phyloP scores from a whole-genome alignment of 1,284 basidiomycete genomes.

The Quambalaria eucalypti region DNA sequence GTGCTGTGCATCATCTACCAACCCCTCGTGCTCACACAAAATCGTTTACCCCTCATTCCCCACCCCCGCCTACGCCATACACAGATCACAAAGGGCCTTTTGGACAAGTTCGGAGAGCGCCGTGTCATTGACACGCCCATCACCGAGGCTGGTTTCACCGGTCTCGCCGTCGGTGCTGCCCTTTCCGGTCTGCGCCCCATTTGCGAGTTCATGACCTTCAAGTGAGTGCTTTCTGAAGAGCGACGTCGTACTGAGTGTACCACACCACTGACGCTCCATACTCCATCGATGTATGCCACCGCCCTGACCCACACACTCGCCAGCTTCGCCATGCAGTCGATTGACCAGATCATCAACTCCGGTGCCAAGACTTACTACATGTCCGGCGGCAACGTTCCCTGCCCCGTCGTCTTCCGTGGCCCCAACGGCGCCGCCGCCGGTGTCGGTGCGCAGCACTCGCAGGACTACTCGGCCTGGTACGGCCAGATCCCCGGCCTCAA shows the following conservation, averaged over 20 bases:
- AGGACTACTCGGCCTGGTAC: slow-evolving; percentile 64
- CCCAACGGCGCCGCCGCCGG: slow-evolving; percentile 97
- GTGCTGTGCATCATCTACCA: slow-evolving; percentile 4
- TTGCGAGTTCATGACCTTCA: slow-evolving; percentile 98
- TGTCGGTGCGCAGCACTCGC: slow-evolving; percentile 67
- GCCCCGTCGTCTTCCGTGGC: slow-evolving; percentile 97
- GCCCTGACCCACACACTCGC: slow-evolving; percentile 3
- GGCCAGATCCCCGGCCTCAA: slow-evolving; percentile 92
- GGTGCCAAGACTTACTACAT: slow-evolving; percentile 99
- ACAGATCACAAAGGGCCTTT: slow-evolving; percentile 66
- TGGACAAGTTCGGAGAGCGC: slow-evolving; percentile 99
- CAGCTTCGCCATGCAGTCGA: slow-evolving; percentile 59
- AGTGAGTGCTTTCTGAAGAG: no score
- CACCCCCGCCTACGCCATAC: slow-evolving; percentile 10
- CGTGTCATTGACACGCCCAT: slow-evolving; percentile 84
- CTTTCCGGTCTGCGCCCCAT: slow-evolving; percentile 88
- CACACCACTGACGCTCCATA: no score
- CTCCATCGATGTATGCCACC: no score
- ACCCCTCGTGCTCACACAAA: background rate
- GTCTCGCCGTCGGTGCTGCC: slow-evolving; percentile 88
- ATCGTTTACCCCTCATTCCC: background rate
- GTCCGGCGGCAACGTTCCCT: slow-evolving; percentile 95
- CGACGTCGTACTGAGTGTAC: no score
- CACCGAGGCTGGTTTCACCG: slow-evolving; percentile 97
- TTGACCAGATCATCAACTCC: slow-evolving; percentile 99